Conservation (phyloP, 139 green algal species). For the Chlamydomonas eustigma region DNA sequence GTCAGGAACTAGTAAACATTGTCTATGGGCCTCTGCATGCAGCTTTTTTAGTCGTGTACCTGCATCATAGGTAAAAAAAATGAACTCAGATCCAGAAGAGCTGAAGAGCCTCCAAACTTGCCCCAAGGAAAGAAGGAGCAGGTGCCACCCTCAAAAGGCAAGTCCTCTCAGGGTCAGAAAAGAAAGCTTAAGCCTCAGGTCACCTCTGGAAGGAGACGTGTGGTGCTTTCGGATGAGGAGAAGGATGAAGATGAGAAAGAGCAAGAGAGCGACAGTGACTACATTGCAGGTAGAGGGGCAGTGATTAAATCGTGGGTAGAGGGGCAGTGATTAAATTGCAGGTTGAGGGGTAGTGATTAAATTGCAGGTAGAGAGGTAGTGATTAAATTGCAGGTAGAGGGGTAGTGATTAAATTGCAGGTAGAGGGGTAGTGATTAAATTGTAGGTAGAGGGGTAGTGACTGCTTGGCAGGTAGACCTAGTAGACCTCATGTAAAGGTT, state of each 20-base stretch:
- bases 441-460: no score
- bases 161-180: neutral
- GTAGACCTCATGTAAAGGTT: no score
- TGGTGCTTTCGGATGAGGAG: constrained; percentile 19
- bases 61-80: neutral
- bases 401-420: neutral
- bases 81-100: neutral
- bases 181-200: neutral
- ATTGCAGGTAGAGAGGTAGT: neutral
- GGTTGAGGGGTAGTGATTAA: no score
- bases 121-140: no score
- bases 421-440: no score
- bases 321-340: neutral
- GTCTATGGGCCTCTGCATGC: neutral
- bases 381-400: neutral
- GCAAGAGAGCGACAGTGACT: constrained; percentile 20
- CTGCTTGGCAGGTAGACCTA: no score
- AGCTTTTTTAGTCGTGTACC: neutral
- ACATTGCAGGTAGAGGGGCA: constrained; percentile 22
- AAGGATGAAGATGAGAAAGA: constrained; percentile 30
- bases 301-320: neutral
- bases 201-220: neutral
- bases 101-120: no score
- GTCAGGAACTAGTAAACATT: no score
- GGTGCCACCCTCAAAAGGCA: neutral